Evolutionary conservation across 2,329 filamentous ascomycete species (phyloP).

Genomic region (Aureobasidium subglaciale): DNA sequence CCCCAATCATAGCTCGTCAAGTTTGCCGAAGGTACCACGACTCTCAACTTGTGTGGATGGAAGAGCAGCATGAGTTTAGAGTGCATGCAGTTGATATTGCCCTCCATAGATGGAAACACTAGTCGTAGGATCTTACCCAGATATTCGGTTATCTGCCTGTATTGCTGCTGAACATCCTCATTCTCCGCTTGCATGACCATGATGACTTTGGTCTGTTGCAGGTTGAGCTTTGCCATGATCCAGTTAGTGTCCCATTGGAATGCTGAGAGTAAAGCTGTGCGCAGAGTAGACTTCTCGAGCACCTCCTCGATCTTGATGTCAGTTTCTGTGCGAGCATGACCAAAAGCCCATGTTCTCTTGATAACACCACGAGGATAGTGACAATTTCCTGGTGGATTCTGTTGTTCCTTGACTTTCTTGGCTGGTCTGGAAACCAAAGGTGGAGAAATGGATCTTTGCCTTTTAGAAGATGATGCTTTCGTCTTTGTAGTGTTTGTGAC

Average conservation of each 20-base stretch:
- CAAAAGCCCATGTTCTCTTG: constrained; percentile 72
- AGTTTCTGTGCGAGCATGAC: constrained; percentile 53
- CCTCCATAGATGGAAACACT: constrained; percentile 77
- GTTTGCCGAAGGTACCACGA: constrained; percentile 85
- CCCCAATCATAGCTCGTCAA: constrained; percentile 85
- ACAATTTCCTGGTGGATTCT: not conserved
- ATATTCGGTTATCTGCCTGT: constrained; percentile 24
- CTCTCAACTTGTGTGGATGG: constrained; percentile 62
- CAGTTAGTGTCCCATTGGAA: constrained; percentile 82
- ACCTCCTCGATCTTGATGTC: constrained; percentile 88
- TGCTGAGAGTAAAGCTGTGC: constrained; percentile 75
- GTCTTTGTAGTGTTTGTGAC: constrained; percentile 26
- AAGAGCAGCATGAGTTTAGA: constrained; percentile 92
- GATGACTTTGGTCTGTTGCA: constrained; percentile 39
- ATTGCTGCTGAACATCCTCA: constrained; percentile 30
- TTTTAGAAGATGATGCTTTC: constrained; percentile 33
- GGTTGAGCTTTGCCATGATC: constrained; percentile 57
- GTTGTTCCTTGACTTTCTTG: constrained; percentile 9
- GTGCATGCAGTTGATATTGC: constrained; percentile 71
- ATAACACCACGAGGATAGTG: constrained; percentile 58
- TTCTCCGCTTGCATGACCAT: constrained; percentile 55
- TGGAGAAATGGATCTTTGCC: constrained; percentile 42
- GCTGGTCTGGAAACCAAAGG: constrained; percentile 20
- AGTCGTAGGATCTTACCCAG: constrained; percentile 45
- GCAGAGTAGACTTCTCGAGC: constrained; percentile 62